Conservation (phyloP, 2,329 filamentous ascomycete genomes). For the Aquanectria penicillioides region DNA sequence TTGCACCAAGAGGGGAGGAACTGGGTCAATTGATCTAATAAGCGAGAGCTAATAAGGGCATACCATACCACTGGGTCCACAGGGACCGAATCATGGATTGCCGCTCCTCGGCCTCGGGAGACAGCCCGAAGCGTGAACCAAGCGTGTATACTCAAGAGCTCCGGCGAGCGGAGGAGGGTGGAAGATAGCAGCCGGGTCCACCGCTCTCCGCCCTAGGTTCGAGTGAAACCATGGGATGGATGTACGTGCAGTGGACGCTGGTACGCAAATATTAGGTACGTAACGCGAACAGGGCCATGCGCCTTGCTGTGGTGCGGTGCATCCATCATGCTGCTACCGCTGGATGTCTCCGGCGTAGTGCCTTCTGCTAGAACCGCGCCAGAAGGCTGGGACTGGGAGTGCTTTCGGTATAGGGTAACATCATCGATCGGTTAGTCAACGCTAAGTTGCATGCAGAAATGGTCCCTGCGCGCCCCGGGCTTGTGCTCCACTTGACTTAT, state of each 20-base stretch:
- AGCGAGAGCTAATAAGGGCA: not conserved
- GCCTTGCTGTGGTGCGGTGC: too few relatives aligned
- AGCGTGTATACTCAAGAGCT: too few relatives aligned
- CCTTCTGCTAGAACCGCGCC: conserved; percentile 5
- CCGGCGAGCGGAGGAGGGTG: too few relatives aligned
- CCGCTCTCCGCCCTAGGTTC: too few relatives aligned
- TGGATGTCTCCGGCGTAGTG: not conserved
- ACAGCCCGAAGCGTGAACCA: conserved; percentile 9
- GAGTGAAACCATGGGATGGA: not conserved
- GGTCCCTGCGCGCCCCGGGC: not conserved
- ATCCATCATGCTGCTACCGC: too few relatives aligned
- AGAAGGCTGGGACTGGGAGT: conserved; percentile 1
- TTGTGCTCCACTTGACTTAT: conserved; percentile 8
- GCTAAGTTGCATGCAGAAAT: not conserved
- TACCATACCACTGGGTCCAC: conserved; percentile 1
- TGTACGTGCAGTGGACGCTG: too few relatives aligned
- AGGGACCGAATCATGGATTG: not conserved
- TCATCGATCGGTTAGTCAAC: not conserved
- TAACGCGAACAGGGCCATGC: not conserved
- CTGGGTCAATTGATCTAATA: conserved; percentile 18
- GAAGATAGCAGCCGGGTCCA: not conserved
- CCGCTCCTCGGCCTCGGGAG: conserved; percentile 18
- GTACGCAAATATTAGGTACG: too few relatives aligned
- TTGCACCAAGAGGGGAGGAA: not conserved
- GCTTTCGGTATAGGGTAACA: conserved; percentile 15